These are phyloP conservation scores for Trametes punicea DNA, from an alignment of 768 basidiomycete species.

Conservation along the genomic window DNA sequence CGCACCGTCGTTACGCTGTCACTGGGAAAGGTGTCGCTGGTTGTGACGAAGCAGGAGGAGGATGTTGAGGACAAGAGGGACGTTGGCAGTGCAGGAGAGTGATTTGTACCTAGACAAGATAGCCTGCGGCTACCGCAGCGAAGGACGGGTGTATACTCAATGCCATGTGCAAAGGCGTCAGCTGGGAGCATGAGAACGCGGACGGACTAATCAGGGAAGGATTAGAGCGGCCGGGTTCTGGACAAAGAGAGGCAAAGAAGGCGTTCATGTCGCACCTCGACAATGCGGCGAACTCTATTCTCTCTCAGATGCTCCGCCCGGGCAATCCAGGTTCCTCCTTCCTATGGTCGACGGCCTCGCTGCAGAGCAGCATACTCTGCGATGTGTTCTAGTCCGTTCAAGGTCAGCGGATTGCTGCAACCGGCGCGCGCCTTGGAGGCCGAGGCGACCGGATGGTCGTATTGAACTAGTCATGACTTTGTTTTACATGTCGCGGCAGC, in stretches of 20 bases:
- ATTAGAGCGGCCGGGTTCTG: neutral
- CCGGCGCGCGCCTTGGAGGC: too few relatives aligned
- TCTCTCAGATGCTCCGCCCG: neutral
- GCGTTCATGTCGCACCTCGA: slow-evolving; percentile 7
- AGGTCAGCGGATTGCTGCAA: neutral
- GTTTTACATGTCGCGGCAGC: too few relatives aligned
- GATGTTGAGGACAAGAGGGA: neutral
- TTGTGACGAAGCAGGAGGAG: neutral
- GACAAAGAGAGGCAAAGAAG: slow-evolving; percentile 2
- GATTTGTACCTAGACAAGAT: neutral
- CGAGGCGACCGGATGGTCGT: too few relatives aligned
- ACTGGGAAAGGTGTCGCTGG: neutral
- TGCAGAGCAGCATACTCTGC: neutral
- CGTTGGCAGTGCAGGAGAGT: neutral
- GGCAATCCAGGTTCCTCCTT: neutral
- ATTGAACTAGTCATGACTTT: too few relatives aligned
- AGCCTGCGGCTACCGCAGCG: slow-evolving; percentile 5
- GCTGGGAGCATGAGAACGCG: slow-evolving; percentile 3
- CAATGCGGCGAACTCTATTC: slow-evolving; percentile 3
- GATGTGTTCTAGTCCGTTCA: neutral
- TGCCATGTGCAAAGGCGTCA: neutral
- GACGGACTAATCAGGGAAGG: neutral
- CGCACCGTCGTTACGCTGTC: neutral
- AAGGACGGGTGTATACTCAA: neutral
- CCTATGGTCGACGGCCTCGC: neutral